Base-by-base conservation (phyloP, 257 asterid species). In the Cinchona pubescens region DNA sequence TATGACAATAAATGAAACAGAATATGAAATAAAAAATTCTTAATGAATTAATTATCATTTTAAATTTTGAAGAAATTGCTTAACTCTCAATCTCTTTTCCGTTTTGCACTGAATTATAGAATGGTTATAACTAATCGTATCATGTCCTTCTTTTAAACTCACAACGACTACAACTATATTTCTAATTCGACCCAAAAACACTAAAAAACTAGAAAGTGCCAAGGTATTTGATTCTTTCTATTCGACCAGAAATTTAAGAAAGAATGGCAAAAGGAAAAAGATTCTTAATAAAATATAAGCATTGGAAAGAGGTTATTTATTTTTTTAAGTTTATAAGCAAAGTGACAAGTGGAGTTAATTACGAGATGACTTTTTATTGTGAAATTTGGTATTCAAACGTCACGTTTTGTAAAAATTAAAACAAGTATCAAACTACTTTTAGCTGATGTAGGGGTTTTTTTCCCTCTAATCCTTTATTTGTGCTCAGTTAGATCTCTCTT, bases 61-160 rank as follows among this genome's bases (percentile, higher is more conserved):
- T 55, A 30, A 49, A 16, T 49, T 49, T 49, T 3, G 56, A 18
- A 19, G 56, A 18, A 49, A 18, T 3, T 7, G n/a, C 56, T 49
- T 16, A 49, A 49, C 8, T n/a, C 2, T 16, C n/a, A 49, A 49
- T 49, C 56, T 16, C 15, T 49, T 49, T 53, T 53, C 27, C 27
- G 27, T 21, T 21, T 53, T 21, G 27, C 21, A 53, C 72, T 69
- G 62, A 81, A 84, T 85, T 64, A 89, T 87, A n/a, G 75, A 82
- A 71, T 72, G 56, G 84, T 76, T 83, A 80, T 75, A 81, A 74
- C 81, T 75, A 83, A 76, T 69, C 51, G 1, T 18, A 30, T 15
- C 18, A 30, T 29, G 16, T 13, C 29, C 0, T 58, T 46, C 37
- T 55, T n/a, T n/a, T 27, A 43, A 48, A 25, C 62, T 40, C 25